phyloP scores from a whole-genome alignment of 2,329 filamentous ascomycete genomes.

The Trichoderma atrobrunneum region DNA sequence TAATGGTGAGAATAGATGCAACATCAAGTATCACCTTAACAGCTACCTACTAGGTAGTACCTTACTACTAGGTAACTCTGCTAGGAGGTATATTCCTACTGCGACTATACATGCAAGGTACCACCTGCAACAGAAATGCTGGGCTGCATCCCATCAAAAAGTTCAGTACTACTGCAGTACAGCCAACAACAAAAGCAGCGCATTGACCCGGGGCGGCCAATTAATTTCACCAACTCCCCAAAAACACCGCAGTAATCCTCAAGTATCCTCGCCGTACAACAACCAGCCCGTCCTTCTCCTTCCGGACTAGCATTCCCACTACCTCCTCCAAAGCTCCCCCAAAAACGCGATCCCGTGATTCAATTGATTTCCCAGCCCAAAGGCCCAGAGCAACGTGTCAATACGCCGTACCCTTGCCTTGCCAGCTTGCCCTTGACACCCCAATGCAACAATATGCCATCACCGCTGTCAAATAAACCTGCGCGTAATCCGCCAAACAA shows the following conservation, averaged over 20 bases:
- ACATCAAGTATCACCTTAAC: background rate
- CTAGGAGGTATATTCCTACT: background rate
- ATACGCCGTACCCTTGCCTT: background rate
- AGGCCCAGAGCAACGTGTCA: background rate
- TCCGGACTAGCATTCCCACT: constrained; percentile 13
- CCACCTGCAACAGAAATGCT: background rate
- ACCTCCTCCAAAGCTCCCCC: background rate
- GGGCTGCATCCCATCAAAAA: background rate
- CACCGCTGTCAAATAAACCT: background rate
- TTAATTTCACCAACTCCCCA: background rate
- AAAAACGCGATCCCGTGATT: constrained; percentile 10
- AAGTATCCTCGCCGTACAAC: background rate
- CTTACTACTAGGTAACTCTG: too few species aligned
- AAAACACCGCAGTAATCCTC: background rate
- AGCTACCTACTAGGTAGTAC: too few species aligned
- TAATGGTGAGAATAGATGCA: background rate
- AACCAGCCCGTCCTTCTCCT: constrained; percentile 13
- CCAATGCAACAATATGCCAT: background rate
- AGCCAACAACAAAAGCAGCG: background rate
- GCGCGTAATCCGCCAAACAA: background rate
- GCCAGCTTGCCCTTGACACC: background rate
- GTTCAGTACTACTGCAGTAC: background rate
- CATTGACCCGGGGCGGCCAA: background rate
- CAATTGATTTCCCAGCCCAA: background rate
- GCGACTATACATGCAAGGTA: background rate